Conservation (phyloP, 2,329 filamentous ascomycete species). For the Hypoxylon sp. region DNA sequence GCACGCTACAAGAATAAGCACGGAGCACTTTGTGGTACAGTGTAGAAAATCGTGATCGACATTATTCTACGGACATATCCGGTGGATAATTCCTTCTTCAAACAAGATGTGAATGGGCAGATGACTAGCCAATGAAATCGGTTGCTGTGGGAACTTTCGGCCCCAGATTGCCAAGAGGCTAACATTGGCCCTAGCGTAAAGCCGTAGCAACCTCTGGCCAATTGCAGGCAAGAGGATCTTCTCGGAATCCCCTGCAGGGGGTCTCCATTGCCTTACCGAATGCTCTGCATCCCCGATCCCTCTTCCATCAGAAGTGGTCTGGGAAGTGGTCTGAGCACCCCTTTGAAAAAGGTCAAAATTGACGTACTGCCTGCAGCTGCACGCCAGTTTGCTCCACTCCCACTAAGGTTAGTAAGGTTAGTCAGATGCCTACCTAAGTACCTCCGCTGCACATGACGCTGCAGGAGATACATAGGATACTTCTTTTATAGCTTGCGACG, state of each 20-base stretch:
- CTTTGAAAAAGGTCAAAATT: conserved; percentile 22
- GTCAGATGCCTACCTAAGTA: conserved; percentile 1
- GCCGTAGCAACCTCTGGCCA: conserved; percentile 34
- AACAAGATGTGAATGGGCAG: conserved; percentile 20
- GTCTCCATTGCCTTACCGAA: conserved; percentile 38
- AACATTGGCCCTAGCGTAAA: conserved; percentile 33
- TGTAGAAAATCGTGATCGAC: conserved; percentile 40
- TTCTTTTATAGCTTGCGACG: conserved; percentile 4
- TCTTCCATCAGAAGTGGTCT: conserved; percentile 36
- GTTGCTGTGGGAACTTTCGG: conserved; percentile 40
- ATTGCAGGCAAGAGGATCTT: conserved; percentile 26
- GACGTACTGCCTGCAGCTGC: conserved; percentile 37
- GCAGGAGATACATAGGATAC: conserved; percentile 27
- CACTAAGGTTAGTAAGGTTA: conserved; percentile 17
- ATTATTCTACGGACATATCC: conserved; percentile 39
- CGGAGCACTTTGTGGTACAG: conserved; percentile 7
- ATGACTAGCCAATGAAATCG: conserved; percentile 30
- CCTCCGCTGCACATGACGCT: neutral
- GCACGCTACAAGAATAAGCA: neutral
- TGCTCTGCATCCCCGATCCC: conserved; percentile 45
- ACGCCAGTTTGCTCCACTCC: conserved; percentile 31
- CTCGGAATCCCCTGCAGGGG: conserved; percentile 28
- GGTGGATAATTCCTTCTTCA: conserved; percentile 36
- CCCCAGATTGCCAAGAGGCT: conserved; percentile 43
- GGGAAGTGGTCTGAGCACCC: conserved; percentile 40